Evolutionary conservation across 2,329 filamentous ascomycete species (phyloP).

Genomic region (Ophiostoma piceae): DNA sequence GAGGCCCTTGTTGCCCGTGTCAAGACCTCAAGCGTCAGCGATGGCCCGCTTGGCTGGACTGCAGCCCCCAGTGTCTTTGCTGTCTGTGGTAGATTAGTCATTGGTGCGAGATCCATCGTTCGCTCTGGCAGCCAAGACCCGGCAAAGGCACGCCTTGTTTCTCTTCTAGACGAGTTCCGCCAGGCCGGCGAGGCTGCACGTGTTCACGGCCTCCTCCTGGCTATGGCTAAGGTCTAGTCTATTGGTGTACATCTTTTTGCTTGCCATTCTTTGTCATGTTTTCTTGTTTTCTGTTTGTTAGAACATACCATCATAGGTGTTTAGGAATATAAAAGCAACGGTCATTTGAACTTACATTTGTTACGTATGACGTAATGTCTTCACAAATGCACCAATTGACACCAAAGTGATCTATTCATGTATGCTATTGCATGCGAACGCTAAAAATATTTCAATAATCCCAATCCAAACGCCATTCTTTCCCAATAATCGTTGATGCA

Average conservation of each 20-base stretch:
- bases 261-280: neutral
- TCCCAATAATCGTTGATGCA: neutral
- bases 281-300: neutral
- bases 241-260: neutral
- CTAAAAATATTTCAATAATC: slow-evolving; percentile 16
- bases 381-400: neutral
- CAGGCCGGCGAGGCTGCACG: slow-evolving; percentile 12
- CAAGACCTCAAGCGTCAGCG: slow-evolving; percentile 36
- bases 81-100: slow-evolving; percentile 48
- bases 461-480: slow-evolving; percentile 19
- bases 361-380: neutral
- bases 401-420: slow-evolving; percentile 3
- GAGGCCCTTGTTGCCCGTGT: slow-evolving; percentile 36
- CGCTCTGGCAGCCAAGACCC: neutral
- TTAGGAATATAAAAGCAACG: neutral
- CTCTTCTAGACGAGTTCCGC: slow-evolving; percentile 21
- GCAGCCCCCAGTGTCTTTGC: slow-evolving; percentile 64
- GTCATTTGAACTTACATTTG: neutral
- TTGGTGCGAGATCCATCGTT: slow-evolving; percentile 37
- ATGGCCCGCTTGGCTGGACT: slow-evolving; percentile 68
- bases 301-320: neutral
- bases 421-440: neutral
- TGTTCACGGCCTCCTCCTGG: slow-evolving; percentile 27
- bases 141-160: neutral
- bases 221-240: slow-evolving; percentile 19